Evolutionary conservation across 139 green algal species (phyloP), one percentile per base, ranked within the genome.

Genomic region (Chlorella sp.): DNA sequence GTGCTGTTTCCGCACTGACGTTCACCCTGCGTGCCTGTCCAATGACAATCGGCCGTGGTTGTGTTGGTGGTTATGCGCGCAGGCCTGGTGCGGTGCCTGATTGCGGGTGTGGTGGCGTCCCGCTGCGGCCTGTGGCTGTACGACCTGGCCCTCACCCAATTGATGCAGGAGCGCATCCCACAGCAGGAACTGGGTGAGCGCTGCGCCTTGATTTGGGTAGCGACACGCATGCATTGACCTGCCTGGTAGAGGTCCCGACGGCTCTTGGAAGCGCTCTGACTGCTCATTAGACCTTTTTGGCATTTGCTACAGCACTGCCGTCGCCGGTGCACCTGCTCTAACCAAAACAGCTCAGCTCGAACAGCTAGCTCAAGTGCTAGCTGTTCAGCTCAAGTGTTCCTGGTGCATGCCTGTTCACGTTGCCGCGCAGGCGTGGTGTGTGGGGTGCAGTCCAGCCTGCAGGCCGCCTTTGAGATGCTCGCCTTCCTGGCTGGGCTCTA

Each of bases 121-220:
- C 85, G 92, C 26, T 85, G 85, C 29, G 88, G 92, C 1, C 81
- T 97, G 30, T 97, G 92, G 92, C 42, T 82, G 24, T 96, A 90
- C 71, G 92, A 97, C 77, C 72, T 97, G 29, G 81, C 82, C 0
- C 82, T 90, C 1, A 91, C 79, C 1, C 92, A 97, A 82, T 74
- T 97, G 35, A 77, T 97, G 32, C 92, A 97, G 71, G 86, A 91
- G 62, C 69, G 73, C 1, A 75, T 88, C 14, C 31, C 69, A 1
- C 42, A 67, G 22, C 34, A 76, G 0, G 35, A 84, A 14, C 60
- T 93, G 22, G 86, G 88, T 87, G 70, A 75, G 84, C 49, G 32
- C 49, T 67, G 31, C 29, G 27, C 36, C 36, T 17, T 73, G 17
- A 64, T n/a, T n/a, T 73, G 22, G 31, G 10, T 42, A 64, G 30